Evolutionary conservation across 805 yeast genomes (phyloP).

Genomic region (Ogataea henricii): DNA sequence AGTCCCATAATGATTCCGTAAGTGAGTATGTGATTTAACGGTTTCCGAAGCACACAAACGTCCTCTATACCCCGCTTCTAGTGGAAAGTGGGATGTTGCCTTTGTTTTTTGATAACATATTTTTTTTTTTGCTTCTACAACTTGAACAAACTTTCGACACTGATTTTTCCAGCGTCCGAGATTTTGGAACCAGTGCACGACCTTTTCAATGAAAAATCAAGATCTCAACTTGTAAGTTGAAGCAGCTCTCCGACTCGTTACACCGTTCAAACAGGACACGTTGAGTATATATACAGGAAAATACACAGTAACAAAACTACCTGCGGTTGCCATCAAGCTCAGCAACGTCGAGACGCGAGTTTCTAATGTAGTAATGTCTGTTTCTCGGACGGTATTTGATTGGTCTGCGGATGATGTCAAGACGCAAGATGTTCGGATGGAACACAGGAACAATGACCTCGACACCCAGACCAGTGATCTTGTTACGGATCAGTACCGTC

Average conservation of each 20-base stretch:
- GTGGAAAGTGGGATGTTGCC: not conserved
- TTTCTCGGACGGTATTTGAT: conserved; percentile 70
- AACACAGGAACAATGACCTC: conserved; percentile 80
- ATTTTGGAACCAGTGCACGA: not conserved
- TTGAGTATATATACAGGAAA: conserved; percentile 7
- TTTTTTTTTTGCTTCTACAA: not conserved
- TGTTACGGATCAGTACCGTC: conserved; percentile 79
- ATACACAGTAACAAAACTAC: not conserved
- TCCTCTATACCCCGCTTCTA: too few species aligned
- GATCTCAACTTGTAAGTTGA: too few species aligned
- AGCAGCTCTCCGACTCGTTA: too few species aligned
- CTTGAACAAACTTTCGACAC: not conserved
- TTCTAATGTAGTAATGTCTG: conserved; percentile 90
- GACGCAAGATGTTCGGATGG: conserved; percentile 73
- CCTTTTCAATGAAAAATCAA: too few species aligned
- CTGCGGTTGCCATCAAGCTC: conserved; percentile 52
- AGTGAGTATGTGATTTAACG: not conserved
- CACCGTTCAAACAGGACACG: too few species aligned
- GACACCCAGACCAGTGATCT: conserved; percentile 78
- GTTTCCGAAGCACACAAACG: not conserved
- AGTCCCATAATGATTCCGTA: not conserved
- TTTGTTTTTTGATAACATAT: not conserved
- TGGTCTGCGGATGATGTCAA: conserved; percentile 80
- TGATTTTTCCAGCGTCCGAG: not conserved
- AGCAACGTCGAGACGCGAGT: conserved; percentile 71